Evolutionary conservation across 352 stramenopile species (phyloP).

Genomic region (Pythium grandisporangium): DNA sequence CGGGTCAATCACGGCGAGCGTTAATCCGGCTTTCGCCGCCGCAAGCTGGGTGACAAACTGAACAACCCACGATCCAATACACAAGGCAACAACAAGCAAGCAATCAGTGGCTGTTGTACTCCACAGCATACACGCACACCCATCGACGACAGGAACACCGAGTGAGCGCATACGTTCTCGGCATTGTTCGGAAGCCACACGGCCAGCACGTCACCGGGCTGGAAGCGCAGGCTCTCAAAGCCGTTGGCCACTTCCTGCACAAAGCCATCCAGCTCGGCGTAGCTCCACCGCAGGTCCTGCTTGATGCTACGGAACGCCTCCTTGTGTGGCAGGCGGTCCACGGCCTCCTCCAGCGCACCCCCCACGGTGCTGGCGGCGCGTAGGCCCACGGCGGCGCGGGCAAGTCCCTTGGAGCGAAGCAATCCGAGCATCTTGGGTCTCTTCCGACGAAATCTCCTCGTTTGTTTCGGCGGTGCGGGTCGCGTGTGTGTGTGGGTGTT

Average conservation of each 20-base stretch:
- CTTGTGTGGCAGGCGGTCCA: slow-evolving; percentile 75
- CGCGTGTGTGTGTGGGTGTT: slow-evolving; percentile 19
- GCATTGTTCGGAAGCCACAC: slow-evolving; percentile 80
- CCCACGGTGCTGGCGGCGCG: slow-evolving; percentile 60
- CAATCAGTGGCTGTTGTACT: too few relatives aligned
- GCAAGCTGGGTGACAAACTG: slow-evolving; percentile 73
- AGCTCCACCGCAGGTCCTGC: slow-evolving; percentile 82
- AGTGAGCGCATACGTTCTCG: slow-evolving; percentile 43
- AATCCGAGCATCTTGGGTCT: slow-evolving; percentile 43
- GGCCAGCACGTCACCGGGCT: slow-evolving; percentile 62
- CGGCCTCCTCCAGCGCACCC: slow-evolving; percentile 59
- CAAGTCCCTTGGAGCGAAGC: slow-evolving; percentile 46
- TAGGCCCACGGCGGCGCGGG: slow-evolving; percentile 18
- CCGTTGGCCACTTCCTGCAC: slow-evolving; percentile 77
- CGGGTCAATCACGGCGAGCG: slow-evolving; percentile 72
- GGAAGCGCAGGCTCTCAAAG: slow-evolving; percentile 66
- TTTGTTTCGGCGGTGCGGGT: slow-evolving; percentile 15
- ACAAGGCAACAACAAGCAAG: background rate
- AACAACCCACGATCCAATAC: background rate
- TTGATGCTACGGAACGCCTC: slow-evolving; percentile 77
- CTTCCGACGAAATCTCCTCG: background rate
- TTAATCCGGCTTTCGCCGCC: slow-evolving; percentile 76
- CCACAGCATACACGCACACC: background rate
- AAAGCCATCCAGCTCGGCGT: slow-evolving; percentile 64
- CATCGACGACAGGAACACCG: background rate